Base-by-base conservation (phyloP, 331 rosid species). In the Acacia concinna region DNA sequence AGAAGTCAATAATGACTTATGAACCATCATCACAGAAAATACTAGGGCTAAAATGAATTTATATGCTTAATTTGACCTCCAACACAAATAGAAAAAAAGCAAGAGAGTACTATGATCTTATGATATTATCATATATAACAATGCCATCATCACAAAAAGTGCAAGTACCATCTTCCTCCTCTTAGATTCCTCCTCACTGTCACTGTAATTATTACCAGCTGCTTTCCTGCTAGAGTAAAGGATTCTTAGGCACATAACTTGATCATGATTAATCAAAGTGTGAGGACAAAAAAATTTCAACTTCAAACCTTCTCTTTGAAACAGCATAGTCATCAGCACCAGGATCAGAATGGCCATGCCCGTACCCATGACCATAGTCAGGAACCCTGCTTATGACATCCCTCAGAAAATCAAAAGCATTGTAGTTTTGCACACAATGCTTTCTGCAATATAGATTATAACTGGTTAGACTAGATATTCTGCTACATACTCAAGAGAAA, bases 361-460 rank as follows among this genome's bases (percentile, higher is more conserved):
- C 82, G 82, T 91, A 96, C 38, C 90, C 82, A 70, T 94, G 99
- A 43, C 92, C 76, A 85, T 96, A 93, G 83, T 96, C 99, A 52
- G 99, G 99, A 82, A 96, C 99, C 82, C 88, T 82, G 84, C 91
- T 86, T 74, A 93, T 97, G 1, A 93, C 83, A 75, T 93, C 98
- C 85, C 94, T 89, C 85, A 96, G 85, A 86, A 96, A 96, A 92
- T 96, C 94, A 78, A 96, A 96, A 74, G 90, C 99, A 35, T 89
- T 93, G 78, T 93, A 96, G 88, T 91, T 91, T 81, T 93, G 98
- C 60, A 96, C 98, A 85, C 99, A 96, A 86, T 93, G 96, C 81
- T 96, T 96, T 87, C 99, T 95, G 94, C 90, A 91, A 76, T 71
- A 52, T 47, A 74, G 41, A 64, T 74, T 64, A 47, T 67, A 82